A percentile compares a stretch with the other conserved stretches of the same genome.
Evolutionary conservation across 306 rosid species (phyloP).

Genomic region (Macrotyloma uniflorum): DNA sequence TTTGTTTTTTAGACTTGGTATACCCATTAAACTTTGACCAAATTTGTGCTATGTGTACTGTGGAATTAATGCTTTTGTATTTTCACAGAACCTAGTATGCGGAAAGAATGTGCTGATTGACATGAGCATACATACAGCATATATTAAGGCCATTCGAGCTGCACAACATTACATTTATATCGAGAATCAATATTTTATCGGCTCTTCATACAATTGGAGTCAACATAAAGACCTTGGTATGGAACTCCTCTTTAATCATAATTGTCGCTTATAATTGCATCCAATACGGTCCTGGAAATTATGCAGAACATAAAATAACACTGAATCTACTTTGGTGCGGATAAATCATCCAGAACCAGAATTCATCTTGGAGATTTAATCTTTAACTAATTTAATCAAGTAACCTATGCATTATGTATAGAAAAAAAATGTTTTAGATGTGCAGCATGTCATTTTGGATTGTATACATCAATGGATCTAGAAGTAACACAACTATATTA

Average conservation of each 20-base stretch:
- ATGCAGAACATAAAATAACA: not conserved
- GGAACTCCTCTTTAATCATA: slow-evolving; percentile 22
- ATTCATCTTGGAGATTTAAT: not conserved
- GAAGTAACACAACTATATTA: not conserved
- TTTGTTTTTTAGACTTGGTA: slow-evolving; percentile 23
- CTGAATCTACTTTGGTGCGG: not conserved
- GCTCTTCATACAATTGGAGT: slow-evolving; percentile 89
- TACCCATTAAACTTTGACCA: slow-evolving; percentile 13
- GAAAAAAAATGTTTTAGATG: slow-evolving; percentile 16
- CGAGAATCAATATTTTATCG: slow-evolving; percentile 91
- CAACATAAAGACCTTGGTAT: slow-evolving; percentile 83
- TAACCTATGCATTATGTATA: not conserved
- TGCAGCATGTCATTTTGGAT: not conserved
- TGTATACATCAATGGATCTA: slow-evolving; percentile 16
- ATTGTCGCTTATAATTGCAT: not conserved
- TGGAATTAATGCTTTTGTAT: slow-evolving; percentile 36
- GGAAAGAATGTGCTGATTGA: slow-evolving; percentile 90
- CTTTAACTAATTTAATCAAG: not conserved
- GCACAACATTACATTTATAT: slow-evolving; percentile 87
- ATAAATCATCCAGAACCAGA: slow-evolving; percentile 2
- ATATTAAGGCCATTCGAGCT: slow-evolving; percentile 80
- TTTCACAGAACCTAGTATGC: slow-evolving; percentile 78
- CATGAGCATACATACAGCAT: slow-evolving; percentile 95
- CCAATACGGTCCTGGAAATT: not conserved
- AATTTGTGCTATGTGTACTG: not conserved